Base-by-base conservation (phyloP, 371 early-diverging fungal species). In the Conidiobolus incongruus region DNA sequence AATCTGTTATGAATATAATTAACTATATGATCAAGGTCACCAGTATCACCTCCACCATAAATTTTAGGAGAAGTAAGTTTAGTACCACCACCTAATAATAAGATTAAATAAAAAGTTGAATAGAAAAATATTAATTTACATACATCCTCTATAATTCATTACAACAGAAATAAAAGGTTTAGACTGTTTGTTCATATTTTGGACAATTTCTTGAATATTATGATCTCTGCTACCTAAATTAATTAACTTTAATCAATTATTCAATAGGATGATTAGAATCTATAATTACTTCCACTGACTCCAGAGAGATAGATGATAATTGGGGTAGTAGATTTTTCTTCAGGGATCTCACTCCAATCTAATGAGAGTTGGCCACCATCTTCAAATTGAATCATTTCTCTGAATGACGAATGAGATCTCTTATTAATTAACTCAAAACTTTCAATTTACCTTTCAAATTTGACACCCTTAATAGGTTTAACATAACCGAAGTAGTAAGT, bases 321-420 rank as follows among this genome's bases (percentile, higher is more conserved):
- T 1, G 84, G 75, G 19, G 53, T 47, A 35, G 44, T 47, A 13
- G 28, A 17, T 23, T 35, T 35, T 6, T 30, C n/a, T 11, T 35
- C 30, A 11, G 63, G 57, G 19, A 58, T 46, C 2, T 75, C 75
- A 4, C 68, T 56, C 92, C 91, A 93, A 60, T 93, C 94, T 24
- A 93, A 50, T 1, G 90, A 71, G 21, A 88, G 52, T 24, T 71
- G 67, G 32, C 91, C 94, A 7, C 87, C 87, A 54, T 93, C 92
- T 12, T 24, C 40, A 35, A 41, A 40, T 17, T 13, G 7, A 13
- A 46, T 5, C 16, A 46, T 29, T 20, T 46, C 29, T 7, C 35
- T 35, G 17, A 15, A 31, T 31, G 7, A 13, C 13, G 7, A 31
- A 10, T 31, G 31, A 7, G 7, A 5, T 26, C 17, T 26, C 7